phyloP scores from a whole-genome alignment of 768 basidiomycete species.

The Gymnopilus junonius region DNA sequence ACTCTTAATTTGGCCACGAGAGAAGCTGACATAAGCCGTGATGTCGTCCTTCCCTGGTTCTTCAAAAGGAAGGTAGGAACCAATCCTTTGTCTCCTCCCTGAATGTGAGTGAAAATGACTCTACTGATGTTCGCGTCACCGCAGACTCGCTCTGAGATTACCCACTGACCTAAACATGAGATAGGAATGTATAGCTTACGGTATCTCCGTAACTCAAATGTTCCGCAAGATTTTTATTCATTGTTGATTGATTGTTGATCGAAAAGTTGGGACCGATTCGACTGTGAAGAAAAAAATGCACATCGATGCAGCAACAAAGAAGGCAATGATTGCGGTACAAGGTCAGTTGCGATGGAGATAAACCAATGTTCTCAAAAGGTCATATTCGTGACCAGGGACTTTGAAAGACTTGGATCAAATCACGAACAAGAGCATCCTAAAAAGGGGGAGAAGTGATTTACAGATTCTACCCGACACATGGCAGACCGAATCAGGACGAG shows the following conservation, averaged over 20 bases:
- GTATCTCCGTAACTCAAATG: not conserved
- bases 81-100: slow-evolving; percentile 8
- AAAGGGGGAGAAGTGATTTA: slow-evolving; percentile 27
- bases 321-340: slow-evolving; percentile 25
- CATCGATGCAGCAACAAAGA: slow-evolving; percentile 1
- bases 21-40: slow-evolving; percentile 13
- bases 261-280: not conserved
- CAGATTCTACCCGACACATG: slow-evolving; percentile 18
- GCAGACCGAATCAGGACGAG: slow-evolving; percentile 27
- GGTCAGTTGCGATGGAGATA: slow-evolving; percentile 32
- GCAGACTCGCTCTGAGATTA: not conserved
- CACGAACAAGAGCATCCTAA: slow-evolving; percentile 35
- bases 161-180: not conserved
- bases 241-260: too few species aligned
- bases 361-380: slow-evolving; percentile 13
- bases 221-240: too few species aligned
- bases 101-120: slow-evolving; percentile 13
- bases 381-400: slow-evolving; percentile 13
- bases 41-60: slow-evolving; percentile 17
- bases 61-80: slow-evolving; percentile 20
- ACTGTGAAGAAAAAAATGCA: not conserved
- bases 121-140: slow-evolving; percentile 2
- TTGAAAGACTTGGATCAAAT: slow-evolving; percentile 16
- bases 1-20: slow-evolving; percentile 20
- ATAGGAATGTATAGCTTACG: not conserved